Evolutionary conservation across 495 filamentous ascomycete genomes (phyloP).

Genomic region (Tuber melanosporum): DNA sequence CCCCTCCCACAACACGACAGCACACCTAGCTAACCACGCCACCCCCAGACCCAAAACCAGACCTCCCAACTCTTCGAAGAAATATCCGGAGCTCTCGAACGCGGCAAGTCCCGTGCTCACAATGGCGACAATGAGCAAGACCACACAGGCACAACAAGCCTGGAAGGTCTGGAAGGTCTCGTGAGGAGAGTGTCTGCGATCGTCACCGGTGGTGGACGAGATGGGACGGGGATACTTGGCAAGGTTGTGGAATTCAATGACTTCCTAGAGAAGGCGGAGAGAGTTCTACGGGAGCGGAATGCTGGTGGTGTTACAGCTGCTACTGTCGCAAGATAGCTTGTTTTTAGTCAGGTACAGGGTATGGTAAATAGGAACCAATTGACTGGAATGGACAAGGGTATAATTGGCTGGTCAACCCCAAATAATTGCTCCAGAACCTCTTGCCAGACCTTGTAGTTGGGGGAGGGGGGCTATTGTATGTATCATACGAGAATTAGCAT

Average conservation of each 20-base stretch:
- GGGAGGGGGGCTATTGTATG: background rate
- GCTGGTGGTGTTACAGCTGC: background rate
- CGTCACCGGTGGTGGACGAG: slow-evolving; percentile 31
- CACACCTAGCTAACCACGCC: slow-evolving; percentile 3
- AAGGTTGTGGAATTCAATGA: slow-evolving; percentile 36
- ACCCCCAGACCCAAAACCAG: slow-evolving; percentile 22
- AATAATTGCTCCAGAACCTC: background rate
- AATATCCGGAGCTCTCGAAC: slow-evolving; percentile 31
- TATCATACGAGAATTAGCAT: background rate
- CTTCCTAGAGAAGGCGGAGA: slow-evolving; percentile 33
- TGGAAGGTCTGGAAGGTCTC: slow-evolving; percentile 28
- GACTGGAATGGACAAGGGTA: background rate
- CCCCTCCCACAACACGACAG: background rate
- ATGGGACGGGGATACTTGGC: slow-evolving; percentile 30
- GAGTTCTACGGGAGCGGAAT: slow-evolving; percentile 24
- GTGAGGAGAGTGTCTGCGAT: slow-evolving; percentile 18
- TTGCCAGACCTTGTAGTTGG: background rate
- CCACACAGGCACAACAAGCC: background rate
- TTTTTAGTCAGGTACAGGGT: background rate
- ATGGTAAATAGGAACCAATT: background rate
- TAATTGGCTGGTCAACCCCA: background rate
- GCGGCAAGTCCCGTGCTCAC: slow-evolving; percentile 19
- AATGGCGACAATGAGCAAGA: background rate
- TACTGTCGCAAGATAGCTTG: background rate
- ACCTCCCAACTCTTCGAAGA: slow-evolving; percentile 35